Conservation (phyloP, 306 rosid species). For the Acacia crassicarpa region DNA sequence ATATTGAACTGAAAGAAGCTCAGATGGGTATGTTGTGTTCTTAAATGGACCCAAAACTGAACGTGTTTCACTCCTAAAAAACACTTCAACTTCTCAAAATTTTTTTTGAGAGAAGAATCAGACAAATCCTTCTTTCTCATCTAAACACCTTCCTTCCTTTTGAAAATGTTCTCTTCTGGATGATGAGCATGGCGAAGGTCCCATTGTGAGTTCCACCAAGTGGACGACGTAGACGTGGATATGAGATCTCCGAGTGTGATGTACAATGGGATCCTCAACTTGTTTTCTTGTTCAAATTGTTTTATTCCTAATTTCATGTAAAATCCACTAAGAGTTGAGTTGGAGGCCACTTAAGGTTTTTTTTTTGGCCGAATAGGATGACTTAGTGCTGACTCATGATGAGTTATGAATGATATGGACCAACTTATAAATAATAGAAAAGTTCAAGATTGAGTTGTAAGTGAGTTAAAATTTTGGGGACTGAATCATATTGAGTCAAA, state of each 20-base stretch:
- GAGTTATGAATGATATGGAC: no score
- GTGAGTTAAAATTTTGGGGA: no score
- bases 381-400: no score
- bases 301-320: no score
- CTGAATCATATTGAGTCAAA: no score
- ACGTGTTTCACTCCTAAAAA: constrained; percentile 55
- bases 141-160: constrained; percentile 47
- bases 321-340: no score
- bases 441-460: no score
- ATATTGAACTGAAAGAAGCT: constrained; percentile 7
- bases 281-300: no score
- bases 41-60: constrained; percentile 32
- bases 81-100: constrained; percentile 51
- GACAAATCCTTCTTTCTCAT: constrained; percentile 65
- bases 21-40: neutral
- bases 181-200: constrained; percentile 88
- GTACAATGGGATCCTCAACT: no score
- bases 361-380: no score
- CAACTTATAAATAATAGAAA: no score
- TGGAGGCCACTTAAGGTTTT: no score
- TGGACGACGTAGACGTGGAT: constrained; percentile 72
- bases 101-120: constrained; percentile 62
- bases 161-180: constrained; percentile 60
- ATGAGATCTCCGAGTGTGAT: constrained; percentile 47
- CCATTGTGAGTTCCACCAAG: constrained; percentile 84